These are phyloP conservation scores for Ambrosia artemisiifolia DNA, from an alignment of 129 eudicot genomes.

Conservation along the genomic window DNA sequence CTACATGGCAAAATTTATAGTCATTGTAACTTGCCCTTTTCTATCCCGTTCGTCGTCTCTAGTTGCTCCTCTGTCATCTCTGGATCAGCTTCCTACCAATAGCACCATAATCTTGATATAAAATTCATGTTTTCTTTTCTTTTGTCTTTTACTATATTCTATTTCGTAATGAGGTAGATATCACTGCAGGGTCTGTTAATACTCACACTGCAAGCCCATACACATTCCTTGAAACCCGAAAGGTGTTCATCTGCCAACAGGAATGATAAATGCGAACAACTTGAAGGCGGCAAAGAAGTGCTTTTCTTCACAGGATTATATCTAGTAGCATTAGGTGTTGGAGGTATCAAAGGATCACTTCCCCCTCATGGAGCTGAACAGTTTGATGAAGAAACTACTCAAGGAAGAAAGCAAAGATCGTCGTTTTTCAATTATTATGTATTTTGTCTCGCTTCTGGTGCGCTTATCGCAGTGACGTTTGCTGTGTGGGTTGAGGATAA, in stretches of 20 bases:
- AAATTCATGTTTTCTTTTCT: no score
- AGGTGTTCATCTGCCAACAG: constrained; percentile 48
- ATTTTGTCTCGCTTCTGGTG: constrained; percentile 83
- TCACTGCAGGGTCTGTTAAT: constrained; percentile 56
- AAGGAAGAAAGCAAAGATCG: constrained; percentile 80
- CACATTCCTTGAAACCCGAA: constrained; percentile 49
- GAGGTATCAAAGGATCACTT: constrained; percentile 92
- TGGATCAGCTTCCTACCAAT: no score
- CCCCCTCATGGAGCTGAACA: constrained; percentile 94
- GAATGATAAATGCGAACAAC: constrained; percentile 47
- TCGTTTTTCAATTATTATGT: constrained; percentile 77
- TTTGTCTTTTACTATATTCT: no score
- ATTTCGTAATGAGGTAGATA: not conserved
- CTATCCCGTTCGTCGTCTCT: no score
- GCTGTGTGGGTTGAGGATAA: constrained; percentile 90
- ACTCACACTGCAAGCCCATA: constrained; percentile 73
- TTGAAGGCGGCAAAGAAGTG: constrained; percentile 45
- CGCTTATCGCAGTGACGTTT: constrained; percentile 79
- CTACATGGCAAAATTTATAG: no score
- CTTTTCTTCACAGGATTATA: constrained; percentile 66
- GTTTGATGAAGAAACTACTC: constrained; percentile 60
- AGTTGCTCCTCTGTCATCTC: no score
- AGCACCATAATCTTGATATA: no score
- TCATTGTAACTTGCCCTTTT: no score
- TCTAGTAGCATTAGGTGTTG: constrained; percentile 85